Evolutionary conservation across 1,284 basidiomycete species (phyloP).

Genomic region (Naganishia sp.): DNA sequence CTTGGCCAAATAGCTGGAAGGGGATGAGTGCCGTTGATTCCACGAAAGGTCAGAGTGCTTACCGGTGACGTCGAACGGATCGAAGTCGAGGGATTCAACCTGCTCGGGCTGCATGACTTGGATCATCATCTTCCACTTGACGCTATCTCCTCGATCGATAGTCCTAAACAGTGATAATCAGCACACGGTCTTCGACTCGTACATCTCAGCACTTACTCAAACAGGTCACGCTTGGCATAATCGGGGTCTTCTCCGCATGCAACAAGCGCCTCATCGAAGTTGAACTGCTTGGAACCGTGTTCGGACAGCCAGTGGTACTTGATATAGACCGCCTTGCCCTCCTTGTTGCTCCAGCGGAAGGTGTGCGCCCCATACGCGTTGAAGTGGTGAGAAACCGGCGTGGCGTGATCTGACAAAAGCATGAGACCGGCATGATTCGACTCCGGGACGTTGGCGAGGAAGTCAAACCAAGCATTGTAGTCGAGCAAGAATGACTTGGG

Average conservation of each 20-base stretch:
- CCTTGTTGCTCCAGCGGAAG: conserved; percentile 39
- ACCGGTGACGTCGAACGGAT: conserved; percentile 56
- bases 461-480: conserved; percentile 52
- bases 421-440: conserved; percentile 47
- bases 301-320: conserved; percentile 45
- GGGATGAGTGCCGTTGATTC: too few species aligned
- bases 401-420: conserved; percentile 47
- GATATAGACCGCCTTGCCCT: conserved; percentile 39
- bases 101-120: conserved; percentile 51
- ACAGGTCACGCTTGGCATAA: conserved; percentile 53
- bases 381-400: conserved; percentile 44
- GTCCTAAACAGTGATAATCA: conserved; percentile 31
- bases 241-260: conserved; percentile 54
- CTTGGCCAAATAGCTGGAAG: conserved; percentile 20
- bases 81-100: conserved; percentile 47
- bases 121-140: conserved; percentile 51
- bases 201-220: conserved; percentile 36
- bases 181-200: not conserved
- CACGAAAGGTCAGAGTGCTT: conserved; percentile 27
- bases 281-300: conserved; percentile 45
- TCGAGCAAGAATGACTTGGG: conserved; percentile 44
- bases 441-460: conserved; percentile 48
- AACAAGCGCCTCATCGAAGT: conserved; percentile 46
- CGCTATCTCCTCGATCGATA: conserved; percentile 52
- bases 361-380: conserved; percentile 46